These are phyloP conservation scores for Ganoderma resinaceum DNA, from an alignment of 1,284 basidiomycete genomes.

Conservation along the genomic window DNA sequence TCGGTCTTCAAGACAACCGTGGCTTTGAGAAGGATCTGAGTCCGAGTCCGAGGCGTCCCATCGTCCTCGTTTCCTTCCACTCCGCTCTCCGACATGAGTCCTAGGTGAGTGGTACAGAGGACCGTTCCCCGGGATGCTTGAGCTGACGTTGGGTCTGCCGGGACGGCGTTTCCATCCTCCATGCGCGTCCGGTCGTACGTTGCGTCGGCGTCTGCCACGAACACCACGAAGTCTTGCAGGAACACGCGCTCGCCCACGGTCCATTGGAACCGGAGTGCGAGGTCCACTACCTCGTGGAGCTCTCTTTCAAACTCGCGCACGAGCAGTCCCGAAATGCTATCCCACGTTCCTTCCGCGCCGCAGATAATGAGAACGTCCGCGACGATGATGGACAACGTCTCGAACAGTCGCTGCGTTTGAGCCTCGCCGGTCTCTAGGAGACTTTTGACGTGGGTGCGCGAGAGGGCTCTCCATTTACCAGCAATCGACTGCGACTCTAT, in stretches of 20 bases:
- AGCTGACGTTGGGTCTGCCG: conserved; percentile 26
- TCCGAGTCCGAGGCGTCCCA: conserved; percentile 9
- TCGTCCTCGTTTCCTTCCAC: conserved; percentile 26
- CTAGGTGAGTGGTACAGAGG: conserved; percentile 47
- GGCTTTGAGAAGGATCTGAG: conserved; percentile 38
- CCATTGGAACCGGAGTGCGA: conserved; percentile 53
- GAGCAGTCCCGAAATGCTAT: conserved; percentile 37
- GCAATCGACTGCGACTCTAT: conserved; percentile 58
- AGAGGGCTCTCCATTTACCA: conserved; percentile 61
- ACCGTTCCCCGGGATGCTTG: conserved; percentile 24
- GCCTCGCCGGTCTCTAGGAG: conserved; percentile 41
- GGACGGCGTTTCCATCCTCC: conserved; percentile 48
- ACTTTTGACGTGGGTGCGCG: conserved; percentile 52
- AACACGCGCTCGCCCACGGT: conserved; percentile 61
- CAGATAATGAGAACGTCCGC: conserved; percentile 54
- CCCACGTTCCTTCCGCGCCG: conserved; percentile 51
- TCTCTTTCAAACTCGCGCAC: conserved; percentile 40
- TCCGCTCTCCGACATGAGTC: conserved; percentile 39
- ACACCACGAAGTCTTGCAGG: conserved; percentile 47
- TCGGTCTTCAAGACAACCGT: conserved; percentile 38
- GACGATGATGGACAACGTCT: conserved; percentile 42
- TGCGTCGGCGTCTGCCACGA: conserved; percentile 44
- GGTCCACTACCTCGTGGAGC: conserved; percentile 49
- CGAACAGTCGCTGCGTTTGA: conserved; percentile 40
- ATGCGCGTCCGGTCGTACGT: conserved; percentile 48